A percentile compares a stretch with the other conserved stretches of the same genome.
phyloP scores from a whole-genome alignment of 345 rosid species.

The Lenwebbia sp. region DNA sequence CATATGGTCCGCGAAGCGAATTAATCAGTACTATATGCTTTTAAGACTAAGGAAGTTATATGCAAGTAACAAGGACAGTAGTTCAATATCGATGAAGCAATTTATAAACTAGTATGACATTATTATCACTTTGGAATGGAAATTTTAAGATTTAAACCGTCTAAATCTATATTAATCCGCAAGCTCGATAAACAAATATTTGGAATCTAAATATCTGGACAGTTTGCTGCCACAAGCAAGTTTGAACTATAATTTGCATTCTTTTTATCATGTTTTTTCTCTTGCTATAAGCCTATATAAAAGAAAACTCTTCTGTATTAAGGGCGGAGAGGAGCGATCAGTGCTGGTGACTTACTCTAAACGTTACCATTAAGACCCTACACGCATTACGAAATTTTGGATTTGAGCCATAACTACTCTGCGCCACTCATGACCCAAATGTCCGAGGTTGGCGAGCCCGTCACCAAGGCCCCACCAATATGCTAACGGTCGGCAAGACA shows the following conservation, averaged over 20 bases:
- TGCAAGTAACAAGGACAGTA: neutral
- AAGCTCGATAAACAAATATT: neutral
- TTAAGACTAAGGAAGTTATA: neutral
- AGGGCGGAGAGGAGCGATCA: fast-evolving
- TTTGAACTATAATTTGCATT: neutral
- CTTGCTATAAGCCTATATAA: neutral
- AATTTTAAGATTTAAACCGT: neutral
- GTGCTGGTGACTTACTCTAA: neutral
- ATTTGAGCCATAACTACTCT: neutral
- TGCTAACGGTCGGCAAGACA: neutral
- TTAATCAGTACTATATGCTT: neutral
- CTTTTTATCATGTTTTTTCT: neutral
- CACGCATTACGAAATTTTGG: neutral
- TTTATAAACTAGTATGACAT: neutral
- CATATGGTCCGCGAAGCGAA: neutral
- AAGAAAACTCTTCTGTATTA: neutral
- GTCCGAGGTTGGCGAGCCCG: neutral
- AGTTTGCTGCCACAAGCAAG: neutral
- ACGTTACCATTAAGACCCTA: neutral
- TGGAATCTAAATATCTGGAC: neutral
- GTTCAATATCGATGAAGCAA: too few relatives aligned
- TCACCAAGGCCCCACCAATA: neutral
- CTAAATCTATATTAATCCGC: neutral
- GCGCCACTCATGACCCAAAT: fast-evolving
- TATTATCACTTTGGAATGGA: neutral